Percentiles rank a stretch among this genome's conserved stretches.
These are phyloP conservation scores for Trichoderma sp. DNA, from an alignment of 2,329 filamentous ascomycete genomes.

Conservation along the genomic window DNA sequence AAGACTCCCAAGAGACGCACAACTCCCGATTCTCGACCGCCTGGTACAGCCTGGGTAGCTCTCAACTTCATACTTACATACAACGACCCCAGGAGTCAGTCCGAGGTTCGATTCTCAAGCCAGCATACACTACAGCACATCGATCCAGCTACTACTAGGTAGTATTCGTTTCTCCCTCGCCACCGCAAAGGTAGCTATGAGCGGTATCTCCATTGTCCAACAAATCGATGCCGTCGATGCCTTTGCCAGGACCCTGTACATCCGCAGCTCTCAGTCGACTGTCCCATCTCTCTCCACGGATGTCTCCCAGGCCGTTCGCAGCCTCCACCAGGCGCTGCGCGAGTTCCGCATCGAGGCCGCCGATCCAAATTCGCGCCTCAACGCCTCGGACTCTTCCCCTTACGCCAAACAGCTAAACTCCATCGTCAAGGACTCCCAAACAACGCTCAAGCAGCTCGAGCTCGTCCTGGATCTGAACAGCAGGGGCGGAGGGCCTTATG, in stretches of 20 bases:
- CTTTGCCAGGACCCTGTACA: slow-evolving; percentile 58
- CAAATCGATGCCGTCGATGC: slow-evolving; percentile 59
- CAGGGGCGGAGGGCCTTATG: slow-evolving; percentile 36
- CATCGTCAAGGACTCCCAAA: slow-evolving; percentile 59
- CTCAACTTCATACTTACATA: neutral
- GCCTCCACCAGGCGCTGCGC: slow-evolving; percentile 58
- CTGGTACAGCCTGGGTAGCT: neutral
- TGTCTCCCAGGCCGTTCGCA: slow-evolving; percentile 53
- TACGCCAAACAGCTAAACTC: slow-evolving; percentile 54
- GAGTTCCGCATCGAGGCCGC: slow-evolving; percentile 61
- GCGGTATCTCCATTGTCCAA: slow-evolving; percentile 41
- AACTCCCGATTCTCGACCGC: neutral
- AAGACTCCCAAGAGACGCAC: neutral
- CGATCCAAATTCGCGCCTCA: slow-evolving; percentile 59
- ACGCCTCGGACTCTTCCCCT: slow-evolving; percentile 45
- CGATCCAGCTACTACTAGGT: neutral
- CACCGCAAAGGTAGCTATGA: slow-evolving; percentile 36
- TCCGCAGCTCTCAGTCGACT: slow-evolving; percentile 51
- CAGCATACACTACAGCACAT: neutral
- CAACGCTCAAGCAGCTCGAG: slow-evolving; percentile 58
- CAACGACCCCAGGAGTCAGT: too few species aligned
- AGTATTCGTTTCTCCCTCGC: neutral
- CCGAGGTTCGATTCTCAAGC: neutral
- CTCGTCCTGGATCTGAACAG: slow-evolving; percentile 54
- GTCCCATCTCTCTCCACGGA: slow-evolving; percentile 54